Base-by-base conservation (phyloP, 345 rosid genomes). In the Euphorbia lathyris region DNA sequence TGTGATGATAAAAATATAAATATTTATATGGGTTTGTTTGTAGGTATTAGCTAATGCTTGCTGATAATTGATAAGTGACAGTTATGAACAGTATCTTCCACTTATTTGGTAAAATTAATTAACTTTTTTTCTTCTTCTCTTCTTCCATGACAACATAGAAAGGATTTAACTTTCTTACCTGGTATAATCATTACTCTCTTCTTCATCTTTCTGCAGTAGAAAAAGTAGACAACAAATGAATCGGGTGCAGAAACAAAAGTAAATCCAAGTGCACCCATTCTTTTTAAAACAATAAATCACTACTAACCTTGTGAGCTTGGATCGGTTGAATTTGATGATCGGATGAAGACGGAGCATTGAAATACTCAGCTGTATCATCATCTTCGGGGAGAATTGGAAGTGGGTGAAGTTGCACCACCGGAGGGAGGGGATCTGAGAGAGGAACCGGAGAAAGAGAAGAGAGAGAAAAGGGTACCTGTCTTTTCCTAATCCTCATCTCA, bases 401-500 rank as follows among this genome's bases (percentile, higher is more conserved):
- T 65, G 75, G 74, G 71, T 50, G 79, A 61, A 85, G 78, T 85
- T 85, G 89, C 91, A 89, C 89, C 83, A 79, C 70, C 74, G 89
- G 89, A 65, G 85, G 74, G 85, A 78, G 79, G 91, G 87, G 96
- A 92, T 90, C 96, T 86, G 95, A 84, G 55, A 88, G 74, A 62
- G 91, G 92, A 8, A 86, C 77, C 27, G 94, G 96, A 53, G 88
- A 86, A 4, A 89, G 86, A 51, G 96, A 84, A 10, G 96, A 85
- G 43, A 90, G 83, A 40, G 98, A 87, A 14, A 88, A 80, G 29
- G 90, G 96, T 14, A 74, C 88, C 77, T 81, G 84, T 76, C 99
- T 85, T 79, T 92, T 95, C 67, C 99, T 87, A 88, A 92, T 92
- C 91, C 99, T 95, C 99, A 95, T 95, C 97, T n/a, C n/a, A n/a